Evolutionary conservation across 2,329 filamentous ascomycete genomes (phyloP).

Genomic region (Bipolaris cookei): DNA sequence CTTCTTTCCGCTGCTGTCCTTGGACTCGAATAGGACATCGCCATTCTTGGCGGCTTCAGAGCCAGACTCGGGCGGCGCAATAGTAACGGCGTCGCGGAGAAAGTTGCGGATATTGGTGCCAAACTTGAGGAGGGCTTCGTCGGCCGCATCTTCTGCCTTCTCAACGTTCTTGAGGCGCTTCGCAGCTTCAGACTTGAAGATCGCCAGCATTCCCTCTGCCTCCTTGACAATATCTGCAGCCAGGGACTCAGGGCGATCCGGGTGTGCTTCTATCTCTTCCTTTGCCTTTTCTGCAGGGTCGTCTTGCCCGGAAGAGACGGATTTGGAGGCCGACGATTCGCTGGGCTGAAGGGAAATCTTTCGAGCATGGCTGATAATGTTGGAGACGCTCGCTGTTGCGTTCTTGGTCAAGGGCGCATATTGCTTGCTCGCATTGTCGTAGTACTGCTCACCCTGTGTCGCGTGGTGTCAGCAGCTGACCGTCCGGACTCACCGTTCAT

Average conservation of each 20-base stretch:
- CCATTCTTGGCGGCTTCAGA: constrained; percentile 54
- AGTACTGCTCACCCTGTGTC: constrained; percentile 79
- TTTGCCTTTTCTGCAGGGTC: constrained; percentile 14
- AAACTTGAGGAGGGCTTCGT: constrained; percentile 91
- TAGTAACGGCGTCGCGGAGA: constrained; percentile 85
- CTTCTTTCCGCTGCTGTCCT: constrained; percentile 85
- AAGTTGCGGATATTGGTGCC: constrained; percentile 89
- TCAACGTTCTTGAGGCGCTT: constrained; percentile 89
- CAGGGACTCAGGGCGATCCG: constrained; percentile 54
- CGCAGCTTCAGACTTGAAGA: constrained; percentile 76
- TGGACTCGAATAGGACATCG: constrained; percentile 87
- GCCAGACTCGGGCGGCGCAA: constrained; percentile 71
- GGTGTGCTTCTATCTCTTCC: constrained; percentile 39
- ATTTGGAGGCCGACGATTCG: constrained; percentile 29
- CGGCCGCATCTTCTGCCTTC: constrained; percentile 90
- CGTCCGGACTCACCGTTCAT: background rate
- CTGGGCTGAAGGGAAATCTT: constrained; percentile 65
- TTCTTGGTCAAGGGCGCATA: constrained; percentile 79
- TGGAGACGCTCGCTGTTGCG: constrained; percentile 79
- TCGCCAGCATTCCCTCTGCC: constrained; percentile 72
- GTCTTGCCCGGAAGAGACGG: constrained; percentile 24
- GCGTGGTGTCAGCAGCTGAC: constrained; percentile 9
- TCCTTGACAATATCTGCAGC: constrained; percentile 60
- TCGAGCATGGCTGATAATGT: constrained; percentile 75
- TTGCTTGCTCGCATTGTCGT: constrained; percentile 82